Base-by-base conservation (phyloP, 2,329 filamentous ascomycete species). In the Whalleya microplaca region DNA sequence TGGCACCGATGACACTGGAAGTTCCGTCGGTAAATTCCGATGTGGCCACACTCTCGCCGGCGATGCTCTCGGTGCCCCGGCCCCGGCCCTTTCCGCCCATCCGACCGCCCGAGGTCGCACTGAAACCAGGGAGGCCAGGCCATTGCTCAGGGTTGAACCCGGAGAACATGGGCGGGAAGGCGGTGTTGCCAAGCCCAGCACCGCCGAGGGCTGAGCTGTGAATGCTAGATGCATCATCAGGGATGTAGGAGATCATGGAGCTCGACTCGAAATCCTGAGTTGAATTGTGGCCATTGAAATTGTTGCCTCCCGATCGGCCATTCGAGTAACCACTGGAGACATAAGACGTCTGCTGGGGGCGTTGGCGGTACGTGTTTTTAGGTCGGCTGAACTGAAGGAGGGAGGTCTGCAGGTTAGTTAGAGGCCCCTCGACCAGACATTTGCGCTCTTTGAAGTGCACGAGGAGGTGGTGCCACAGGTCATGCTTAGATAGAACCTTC, bases 401-500 rank as follows among this genome's bases (percentile, higher is more conserved):
- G 12, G 93, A 97, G 21, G 92, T 90, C 74, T 98, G 95, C n/a
- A 99, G 81, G 71, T 99, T 99, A 60, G 90, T 95, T 62, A 99
- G 80, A 19, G 95, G 94, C 0, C 95, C 95, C 73, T 99, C 95
- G 5, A 99, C 95, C 12, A 99, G 85, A 72, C 94, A 98, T 69
- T 96, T 96, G 66, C 87, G 88, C 72, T 98, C 93, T 80, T 98
- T 98, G 83, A 97, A 99, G 74, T 99, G 95, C 41, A 94, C 83
- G 37, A 99, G 81, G 21, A 99, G 84, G 69, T 93, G 93, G 73
- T 99, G 95, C 95, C 95, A 99, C 41, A 99, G 82, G 61, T 96
- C 95, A 72, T 99, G 95, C 80, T 99, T 99, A 41, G 93, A 95
- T 43, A 99, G 79, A 40, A 99, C 93, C 78, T 98, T 98, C 29